phyloP scores from a whole-genome alignment of 495 filamentous ascomycete genomes.

The Penicillium mononematosum region DNA sequence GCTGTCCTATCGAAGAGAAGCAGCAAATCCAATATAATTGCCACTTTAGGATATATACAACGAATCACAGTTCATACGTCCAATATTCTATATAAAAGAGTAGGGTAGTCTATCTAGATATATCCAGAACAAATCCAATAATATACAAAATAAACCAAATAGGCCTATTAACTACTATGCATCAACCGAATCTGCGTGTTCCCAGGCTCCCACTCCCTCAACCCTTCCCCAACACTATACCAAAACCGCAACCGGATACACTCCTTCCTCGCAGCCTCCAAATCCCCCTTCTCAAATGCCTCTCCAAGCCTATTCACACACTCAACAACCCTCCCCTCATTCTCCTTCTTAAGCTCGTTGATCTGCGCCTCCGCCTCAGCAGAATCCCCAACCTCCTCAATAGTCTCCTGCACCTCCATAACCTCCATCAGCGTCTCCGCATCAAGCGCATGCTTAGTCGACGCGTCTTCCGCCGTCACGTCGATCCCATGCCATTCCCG shows the following conservation, averaged over 20 bases:
- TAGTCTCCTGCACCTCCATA: conserved; percentile 78
- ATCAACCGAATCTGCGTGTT: conserved; percentile 60
- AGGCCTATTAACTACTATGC: conserved; percentile 39
- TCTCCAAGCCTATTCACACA: conserved; percentile 58
- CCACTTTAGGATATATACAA: too few species aligned
- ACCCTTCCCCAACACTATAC: conserved; percentile 78
- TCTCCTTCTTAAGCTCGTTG: conserved; percentile 57
- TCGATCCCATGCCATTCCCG: conserved; percentile 66
- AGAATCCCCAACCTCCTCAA: conserved; percentile 59
- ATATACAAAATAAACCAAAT: conserved; percentile 2
- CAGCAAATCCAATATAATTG: not conserved
- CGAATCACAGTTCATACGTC: not conserved
- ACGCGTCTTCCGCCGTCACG: conserved; percentile 69
- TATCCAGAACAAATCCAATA: conserved; percentile 2
- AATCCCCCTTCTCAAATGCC: conserved; percentile 65
- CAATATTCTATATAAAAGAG: not conserved
- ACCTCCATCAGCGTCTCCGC: conserved; percentile 79
- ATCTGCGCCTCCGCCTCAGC: conserved; percentile 65
- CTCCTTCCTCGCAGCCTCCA: conserved; percentile 65
- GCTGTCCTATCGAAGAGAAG: not conserved
- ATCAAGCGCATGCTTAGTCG: conserved; percentile 58
- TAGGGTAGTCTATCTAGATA: not conserved
- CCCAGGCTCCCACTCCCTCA: conserved; percentile 82
- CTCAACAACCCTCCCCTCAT: conserved; percentile 62
- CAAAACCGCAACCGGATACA: conserved; percentile 83